Base-by-base conservation (phyloP, 208 protist genomes). In the Naegleria lovaniensis region DNA sequence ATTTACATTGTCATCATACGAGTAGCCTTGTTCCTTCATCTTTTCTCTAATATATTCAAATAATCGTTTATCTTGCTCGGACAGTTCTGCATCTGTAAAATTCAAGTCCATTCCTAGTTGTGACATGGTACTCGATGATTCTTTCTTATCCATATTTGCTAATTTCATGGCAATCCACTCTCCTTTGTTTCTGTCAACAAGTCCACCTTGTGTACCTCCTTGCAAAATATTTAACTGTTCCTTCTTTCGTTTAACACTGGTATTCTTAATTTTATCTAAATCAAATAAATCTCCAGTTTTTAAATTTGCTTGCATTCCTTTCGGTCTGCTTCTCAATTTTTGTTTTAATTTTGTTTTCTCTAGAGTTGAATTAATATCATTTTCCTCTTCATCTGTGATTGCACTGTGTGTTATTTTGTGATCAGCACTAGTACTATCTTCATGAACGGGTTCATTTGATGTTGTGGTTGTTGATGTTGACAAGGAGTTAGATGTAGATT, bases 311-410 rank as follows among this genome's bases (percentile, higher is more conserved):
- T 36, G 29, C 29, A 36, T 36, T 36, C 29, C 16, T 29, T 29
- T 36, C n/a, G 67, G 67, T 79, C 67, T 79, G 25, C 29, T 36
- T 79, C 67, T 79, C 29, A 79, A 9, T 33, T 79, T 79, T 79
- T 79, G 29, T 79, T 79, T 79, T 79, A 79, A 79, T 36, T 36
- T 79, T 79, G 67, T 79, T 33, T 79, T 79, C 9, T 79, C 67
- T 0, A 79, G 29, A 36, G 16, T 29, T 79, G 19, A 19, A 36
- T 79, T 29, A 79, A 79, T 79, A 9, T 79, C n/a, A 33, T 79
- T 9, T 2, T 13, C 29, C 5, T 79, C 67, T 9, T 79, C 67
- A 25, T 79, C 67, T 0, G 5, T 3, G 4, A 5, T 29, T 75
- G 19, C 67, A 25, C 6, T 29, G 3, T 15, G 22, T 67, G 55